Evolutionary conservation across 305 asterid genomes (phyloP), one percentile per base, ranked within the genome.

Genomic region (Salvia sclarea): DNA sequence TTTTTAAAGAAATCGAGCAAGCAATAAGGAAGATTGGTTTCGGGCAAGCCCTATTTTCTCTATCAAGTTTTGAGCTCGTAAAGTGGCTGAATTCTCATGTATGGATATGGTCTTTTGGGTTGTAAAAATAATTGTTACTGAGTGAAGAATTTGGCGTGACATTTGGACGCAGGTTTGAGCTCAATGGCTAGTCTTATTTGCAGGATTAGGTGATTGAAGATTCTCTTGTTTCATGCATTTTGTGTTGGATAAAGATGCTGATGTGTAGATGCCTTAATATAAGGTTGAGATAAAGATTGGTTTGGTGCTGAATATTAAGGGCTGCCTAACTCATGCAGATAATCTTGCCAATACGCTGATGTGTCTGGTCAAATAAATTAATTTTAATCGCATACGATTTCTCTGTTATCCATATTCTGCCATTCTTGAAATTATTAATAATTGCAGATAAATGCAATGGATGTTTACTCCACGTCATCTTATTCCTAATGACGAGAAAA

Each of bases 1-100:
- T 37, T 12, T 43, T 18, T 67, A 24, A 48, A 30, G 76, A 65
- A 48, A 49, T 62, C 13, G 72, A 75, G 66, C 71, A 64, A 73
- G 69, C 66, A 79, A 79, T 77, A 82, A 79, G 62, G 73, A 54
- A 55, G 78, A 48, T 64, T 53, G 49, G 68, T 58, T 64, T 70
- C 48, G 63, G 62, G 70, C 68, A 30, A 25, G 74, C 73, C 73
- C 47, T 4, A 12, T 21, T 54, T 47, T 65, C 10, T 21, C n/a
- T 43, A 30, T 61, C 53, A 18, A 50, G 69, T 53, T 67, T 78
- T 52, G 76, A 62, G 72, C 57, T 49, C 17, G 16, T 48, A 12
- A 38, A 16, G 25, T 44, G 58, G 33, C 72, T 52, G 8, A 9
- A 7, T 58, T 73, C 66, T 72, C 63, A 43, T 64, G 72, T 68